A percentile compares a stretch with the other conserved stretches of the same genome.
Evolutionary conservation across 1,284 basidiomycete species (phyloP).

Genomic region (Cerrena zonata): DNA sequence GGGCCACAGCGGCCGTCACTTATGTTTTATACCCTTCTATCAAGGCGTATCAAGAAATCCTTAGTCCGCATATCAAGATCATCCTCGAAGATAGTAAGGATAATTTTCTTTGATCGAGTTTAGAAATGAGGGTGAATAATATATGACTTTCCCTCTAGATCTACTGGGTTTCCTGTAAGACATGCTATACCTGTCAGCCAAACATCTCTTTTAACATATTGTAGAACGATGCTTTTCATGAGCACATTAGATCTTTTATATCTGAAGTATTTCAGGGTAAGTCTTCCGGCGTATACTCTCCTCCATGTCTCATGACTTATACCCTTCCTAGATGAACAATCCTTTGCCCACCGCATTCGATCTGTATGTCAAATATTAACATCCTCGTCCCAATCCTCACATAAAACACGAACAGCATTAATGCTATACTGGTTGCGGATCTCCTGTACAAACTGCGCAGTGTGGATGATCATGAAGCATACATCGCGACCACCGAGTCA

Average conservation of each 20-base stretch:
- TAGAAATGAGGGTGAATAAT: too few relatives aligned
- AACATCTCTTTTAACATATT: background rate
- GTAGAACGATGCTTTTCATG: background rate
- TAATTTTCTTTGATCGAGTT: too few relatives aligned
- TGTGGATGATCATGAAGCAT: background rate
- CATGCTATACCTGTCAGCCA: too few relatives aligned
- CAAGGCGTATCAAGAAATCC: background rate
- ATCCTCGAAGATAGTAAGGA: background rate
- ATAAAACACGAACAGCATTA: background rate
- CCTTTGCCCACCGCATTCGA: background rate
- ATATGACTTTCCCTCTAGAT: background rate
- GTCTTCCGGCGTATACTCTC: background rate
- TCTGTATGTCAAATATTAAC: background rate
- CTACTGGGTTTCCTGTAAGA: background rate
- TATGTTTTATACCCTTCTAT: background rate
- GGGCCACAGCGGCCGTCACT: background rate
- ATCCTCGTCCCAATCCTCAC: background rate
- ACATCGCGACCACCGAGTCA: background rate
- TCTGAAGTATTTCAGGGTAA: background rate
- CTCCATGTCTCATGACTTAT: background rate
- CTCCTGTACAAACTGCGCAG: background rate
- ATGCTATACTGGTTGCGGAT: background rate
- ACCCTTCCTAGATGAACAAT: background rate
- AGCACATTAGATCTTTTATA: background rate
- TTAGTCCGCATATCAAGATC: background rate